Conservation (phyloP, 805 yeast species). For the Hanseniaspora osmophila region DNA sequence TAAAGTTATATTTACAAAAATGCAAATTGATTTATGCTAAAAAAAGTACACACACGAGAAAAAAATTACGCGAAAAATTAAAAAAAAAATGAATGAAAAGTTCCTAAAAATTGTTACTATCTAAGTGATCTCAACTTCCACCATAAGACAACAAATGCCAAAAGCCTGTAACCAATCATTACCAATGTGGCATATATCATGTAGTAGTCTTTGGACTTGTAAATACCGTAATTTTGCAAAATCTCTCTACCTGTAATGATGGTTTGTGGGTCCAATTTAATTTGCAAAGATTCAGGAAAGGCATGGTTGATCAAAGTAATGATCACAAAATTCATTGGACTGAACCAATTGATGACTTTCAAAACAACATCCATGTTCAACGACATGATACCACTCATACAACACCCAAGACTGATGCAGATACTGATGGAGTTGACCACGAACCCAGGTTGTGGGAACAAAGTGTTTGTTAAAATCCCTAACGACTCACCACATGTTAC, state of each 20-base stretch:
- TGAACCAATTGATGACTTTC: conserved; percentile 58
- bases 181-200: conserved; percentile 26
- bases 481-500: conserved; percentile 72
- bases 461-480: conserved; percentile 66
- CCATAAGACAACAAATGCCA: conserved; percentile 14
- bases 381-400: conserved; percentile 79
- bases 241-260: conserved; percentile 40
- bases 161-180: conserved; percentile 24
- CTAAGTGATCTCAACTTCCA: conserved; percentile 1
- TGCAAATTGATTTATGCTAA: too few species aligned
- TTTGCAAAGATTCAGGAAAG: conserved; percentile 33
- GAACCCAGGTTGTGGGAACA: conserved; percentile 63
- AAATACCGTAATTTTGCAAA: conserved; percentile 35
- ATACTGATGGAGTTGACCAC: conserved; percentile 63
- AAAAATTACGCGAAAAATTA: not conserved
- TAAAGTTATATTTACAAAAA: too few species aligned
- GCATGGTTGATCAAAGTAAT: conserved; percentile 46
- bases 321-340: conserved; percentile 64
- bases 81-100: not conserved
- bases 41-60: not conserved
- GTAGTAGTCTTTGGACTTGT: conserved; percentile 24
- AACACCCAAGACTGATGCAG: conserved; percentile 53
- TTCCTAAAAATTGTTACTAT: not conserved
- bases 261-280: conserved; percentile 36
- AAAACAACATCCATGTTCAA: conserved; percentile 58